A percentile compares a stretch with the other conserved stretches of the same genome.
These are phyloP conservation scores for Batkoa obscura DNA, from an alignment of 371 early-diverging fungal species.

Conservation along the genomic window DNA sequence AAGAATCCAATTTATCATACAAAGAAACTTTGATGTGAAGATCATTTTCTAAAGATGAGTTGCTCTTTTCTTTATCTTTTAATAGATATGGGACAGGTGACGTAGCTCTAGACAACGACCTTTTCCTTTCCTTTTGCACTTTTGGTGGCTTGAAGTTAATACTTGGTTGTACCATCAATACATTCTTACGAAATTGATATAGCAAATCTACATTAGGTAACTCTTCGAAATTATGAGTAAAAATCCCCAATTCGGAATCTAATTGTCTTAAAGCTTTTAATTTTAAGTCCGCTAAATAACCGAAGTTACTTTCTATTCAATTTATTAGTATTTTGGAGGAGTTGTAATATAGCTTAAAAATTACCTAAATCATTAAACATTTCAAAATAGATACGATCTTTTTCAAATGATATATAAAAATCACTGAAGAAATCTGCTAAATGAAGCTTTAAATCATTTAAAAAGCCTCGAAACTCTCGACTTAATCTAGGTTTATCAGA, in stretches of 20 bases:
- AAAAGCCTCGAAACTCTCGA: not conserved
- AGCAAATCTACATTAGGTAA: not conserved
- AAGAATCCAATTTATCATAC: too few species aligned
- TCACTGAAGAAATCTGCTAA: not conserved
- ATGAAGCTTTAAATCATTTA: not conserved
- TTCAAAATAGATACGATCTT: not conserved
- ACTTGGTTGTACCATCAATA: not conserved
- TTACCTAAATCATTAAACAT: not conserved
- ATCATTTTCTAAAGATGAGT: too few species aligned
- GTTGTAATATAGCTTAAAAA: not conserved
- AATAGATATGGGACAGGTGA: too few species aligned
- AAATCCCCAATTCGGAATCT: not conserved
- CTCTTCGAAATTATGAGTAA: not conserved
- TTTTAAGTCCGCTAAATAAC: not conserved
- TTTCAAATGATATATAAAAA: not conserved
- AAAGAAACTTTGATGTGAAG: too few species aligned
- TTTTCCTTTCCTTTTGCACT: too few species aligned
- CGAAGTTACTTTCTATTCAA: not conserved
- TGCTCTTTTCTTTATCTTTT: too few species aligned
- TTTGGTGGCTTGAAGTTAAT: not conserved
- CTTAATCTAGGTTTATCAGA: not conserved
- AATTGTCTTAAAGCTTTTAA: not conserved
- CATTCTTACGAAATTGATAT: not conserved
- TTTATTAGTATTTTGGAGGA: not conserved
- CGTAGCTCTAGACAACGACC: too few species aligned